Percentiles rank a stretch among this genome's conserved stretches.
phyloP scores from a whole-genome alignment of 1,284 basidiomycete genomes.

The Cystobasidium pallidum region DNA sequence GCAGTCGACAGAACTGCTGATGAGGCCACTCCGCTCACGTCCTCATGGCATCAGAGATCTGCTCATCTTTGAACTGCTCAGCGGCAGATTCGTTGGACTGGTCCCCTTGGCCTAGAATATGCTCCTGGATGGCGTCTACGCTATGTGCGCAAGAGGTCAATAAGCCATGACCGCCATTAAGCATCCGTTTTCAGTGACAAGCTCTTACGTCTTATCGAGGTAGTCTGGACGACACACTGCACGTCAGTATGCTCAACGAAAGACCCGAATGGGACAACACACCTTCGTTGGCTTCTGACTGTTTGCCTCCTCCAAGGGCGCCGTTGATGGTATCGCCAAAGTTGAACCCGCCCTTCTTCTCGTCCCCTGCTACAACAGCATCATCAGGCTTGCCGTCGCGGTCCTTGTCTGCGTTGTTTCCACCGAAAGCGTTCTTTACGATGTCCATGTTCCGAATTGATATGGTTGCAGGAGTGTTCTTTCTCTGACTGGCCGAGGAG shows the following conservation, averaged over 20 bases:
- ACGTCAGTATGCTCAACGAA: background rate
- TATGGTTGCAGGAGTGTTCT: too few relatives aligned
- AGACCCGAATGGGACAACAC: background rate
- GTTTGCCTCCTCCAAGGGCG: conserved; percentile 46
- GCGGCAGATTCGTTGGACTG: conserved; percentile 48
- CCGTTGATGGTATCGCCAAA: conserved; percentile 44
- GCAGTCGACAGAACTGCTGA: background rate
- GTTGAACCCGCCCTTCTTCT: conserved; percentile 17
- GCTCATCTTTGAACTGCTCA: conserved; percentile 49
- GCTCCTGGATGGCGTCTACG: conserved; percentile 46
- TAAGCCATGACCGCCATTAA: background rate
- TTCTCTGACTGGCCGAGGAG: too few relatives aligned
- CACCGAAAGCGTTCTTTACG: conserved; percentile 24
- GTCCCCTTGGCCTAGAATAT: conserved; percentile 43
- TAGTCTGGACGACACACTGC: background rate
- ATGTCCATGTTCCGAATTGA: conserved; percentile 6
- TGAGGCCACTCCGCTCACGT: conserved; percentile 32
- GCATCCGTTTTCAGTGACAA: background rate
- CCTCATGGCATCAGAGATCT: conserved; percentile 47
- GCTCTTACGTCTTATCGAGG: conserved; percentile 39
- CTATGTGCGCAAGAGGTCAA: conserved; percentile 3
- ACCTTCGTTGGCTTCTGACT: conserved; percentile 48
- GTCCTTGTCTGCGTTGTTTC: background rate
- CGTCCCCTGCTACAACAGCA: background rate
- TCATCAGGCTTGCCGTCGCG: conserved; percentile 2